Base-by-base conservation (phyloP, 2,329 filamentous ascomycete genomes). In the Colletotrichum tropicale region DNA sequence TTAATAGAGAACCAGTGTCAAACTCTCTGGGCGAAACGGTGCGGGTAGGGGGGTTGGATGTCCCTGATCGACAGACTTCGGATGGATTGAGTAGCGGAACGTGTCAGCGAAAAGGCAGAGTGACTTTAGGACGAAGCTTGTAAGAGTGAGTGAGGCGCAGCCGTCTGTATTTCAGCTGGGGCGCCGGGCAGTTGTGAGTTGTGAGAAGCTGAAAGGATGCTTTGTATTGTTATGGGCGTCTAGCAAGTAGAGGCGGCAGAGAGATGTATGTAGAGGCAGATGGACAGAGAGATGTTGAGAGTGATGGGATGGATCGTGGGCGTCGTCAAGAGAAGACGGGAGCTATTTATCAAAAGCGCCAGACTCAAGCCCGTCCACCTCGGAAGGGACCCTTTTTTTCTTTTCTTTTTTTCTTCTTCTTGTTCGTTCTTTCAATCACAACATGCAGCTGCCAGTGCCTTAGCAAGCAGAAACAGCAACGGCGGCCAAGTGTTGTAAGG, bases 1-100 rank as follows among this genome's bases (percentile, higher is more conserved):
- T 65, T 74, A 69, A 61, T 60, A 70, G 58, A 62, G 43, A 58
- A 65, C 65, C 74, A 74, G 71, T 55, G 74, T 65, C 64, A 67
- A 65, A 71, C 30, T 71, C 24, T 75, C 68, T 26, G 28, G 72
- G 72, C 68, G 36, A 75, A 55, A 75, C 68, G 69, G 69, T 67
- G 74, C 74, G 70, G 70, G 58, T 52, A 55, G 43, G 55, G 58
- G 30, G 28, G 70, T 48, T 65, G 26, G 36, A 28, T 38, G 65
- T 75, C 56, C 61, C 65, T 66, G 74, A 76, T 76, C 70, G 70
- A 64, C 74, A 64, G 32, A 75, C 69, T 75, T 72, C 15, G 69
- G 69, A 66, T 72, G 61, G 73, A 32, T 36, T 43, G 72, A 71
- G 68, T 26, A 71, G 72, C 72, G 69, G 32, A 72, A 52, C 73